Evolutionary conservation across 129 eudicot genomes (phyloP).

Genomic region (sunflower (Helianthus annuus)): HanXRQr2.0-SUNRISE NC_035449.2:90098961-90099460

Average conservation of each 20-base stretch:
- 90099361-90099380: constrained; percentile 26
- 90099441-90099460: no score
- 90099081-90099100: constrained; percentile 15
- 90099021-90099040: constrained; percentile 19
- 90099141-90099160: constrained; percentile 15
- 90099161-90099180: constrained; percentile 32
- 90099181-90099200: constrained; percentile 23
- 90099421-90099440: no score
- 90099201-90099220: constrained; percentile 4
- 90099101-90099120: background rate
- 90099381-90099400: background rate
- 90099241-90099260: background rate
- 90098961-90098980: background rate
- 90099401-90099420: no score
- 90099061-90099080: constrained; percentile 20
- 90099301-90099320: constrained; percentile 26
- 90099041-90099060: constrained; percentile 27
- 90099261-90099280: constrained; percentile 9
- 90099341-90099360: constrained; percentile 6
- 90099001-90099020: constrained; percentile 17
- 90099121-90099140: constrained; percentile 15
- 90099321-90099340: constrained; percentile 2
- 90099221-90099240: constrained; percentile 12
- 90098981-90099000: constrained; percentile 32
- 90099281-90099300: background rate